These are phyloP conservation scores for Penicillium fimorum DNA, from an alignment of 495 filamentous ascomycete species.

Conservation along the genomic window DNA sequence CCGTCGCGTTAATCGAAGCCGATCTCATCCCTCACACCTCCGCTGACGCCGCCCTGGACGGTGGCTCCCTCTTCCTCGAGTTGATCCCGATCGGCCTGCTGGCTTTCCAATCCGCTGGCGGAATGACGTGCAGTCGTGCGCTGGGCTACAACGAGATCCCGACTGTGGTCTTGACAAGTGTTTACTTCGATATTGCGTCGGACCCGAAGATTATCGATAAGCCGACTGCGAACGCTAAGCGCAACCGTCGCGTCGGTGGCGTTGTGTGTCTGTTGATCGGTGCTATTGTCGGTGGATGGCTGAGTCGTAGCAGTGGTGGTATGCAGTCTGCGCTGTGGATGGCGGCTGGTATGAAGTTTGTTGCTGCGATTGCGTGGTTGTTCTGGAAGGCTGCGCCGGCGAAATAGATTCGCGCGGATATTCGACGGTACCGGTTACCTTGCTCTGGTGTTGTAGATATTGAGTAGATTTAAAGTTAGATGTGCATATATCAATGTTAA, in stretches of 20 bases:
- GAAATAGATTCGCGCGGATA: constrained; percentile 13
- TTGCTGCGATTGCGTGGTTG: constrained; percentile 43
- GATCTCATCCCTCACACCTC: constrained; percentile 46
- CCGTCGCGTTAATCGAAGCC: constrained; percentile 56
- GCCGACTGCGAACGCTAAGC: constrained; percentile 56
- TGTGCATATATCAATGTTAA: constrained; percentile 8
- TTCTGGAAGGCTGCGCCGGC: constrained; percentile 38
- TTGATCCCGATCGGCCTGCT: constrained; percentile 61
- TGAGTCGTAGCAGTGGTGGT: constrained; percentile 54
- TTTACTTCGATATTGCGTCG: constrained; percentile 66
- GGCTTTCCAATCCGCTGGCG: constrained; percentile 69
- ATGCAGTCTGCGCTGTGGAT: constrained; percentile 60
- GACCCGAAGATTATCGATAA: constrained; percentile 52
- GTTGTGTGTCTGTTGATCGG: constrained; percentile 58
- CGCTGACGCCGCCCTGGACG: constrained; percentile 21
- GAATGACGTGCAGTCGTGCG: constrained; percentile 62
- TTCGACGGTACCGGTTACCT: background rate
- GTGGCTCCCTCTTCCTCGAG: constrained; percentile 42
- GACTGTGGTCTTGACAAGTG: constrained; percentile 68
- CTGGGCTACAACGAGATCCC: constrained; percentile 69
- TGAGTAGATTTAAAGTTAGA: background rate
- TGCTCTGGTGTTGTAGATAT: background rate
- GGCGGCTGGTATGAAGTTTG: constrained; percentile 55
- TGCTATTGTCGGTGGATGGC: constrained; percentile 62
- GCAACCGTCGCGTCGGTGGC: constrained; percentile 59